These are phyloP conservation scores for Cutaneotrichosporon sp. DNA, from an alignment of 1,284 basidiomycete genomes.

Conservation along the genomic window DNA sequence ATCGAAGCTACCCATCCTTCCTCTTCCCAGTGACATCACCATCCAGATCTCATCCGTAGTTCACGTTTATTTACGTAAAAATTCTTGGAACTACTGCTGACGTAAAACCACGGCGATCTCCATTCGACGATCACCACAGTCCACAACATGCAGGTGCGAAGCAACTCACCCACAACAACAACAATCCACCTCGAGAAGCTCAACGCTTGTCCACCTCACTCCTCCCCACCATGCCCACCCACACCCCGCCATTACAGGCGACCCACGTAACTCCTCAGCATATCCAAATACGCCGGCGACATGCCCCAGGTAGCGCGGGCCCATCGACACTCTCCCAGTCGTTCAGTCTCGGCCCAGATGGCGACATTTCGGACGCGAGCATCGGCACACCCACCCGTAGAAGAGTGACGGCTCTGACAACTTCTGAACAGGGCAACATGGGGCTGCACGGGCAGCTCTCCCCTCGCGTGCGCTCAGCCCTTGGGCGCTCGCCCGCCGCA, in stretches of 20 bases:
- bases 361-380: conserved; percentile 12
- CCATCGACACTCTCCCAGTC: conserved; percentile 17
- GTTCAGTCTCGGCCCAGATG: conserved; percentile 21
- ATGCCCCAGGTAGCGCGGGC: conserved; percentile 5
- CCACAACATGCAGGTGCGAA: background rate
- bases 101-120: background rate
- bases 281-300: conserved; percentile 1
- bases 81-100: background rate
- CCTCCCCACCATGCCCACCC: conserved; percentile 13
- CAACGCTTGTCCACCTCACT: background rate
- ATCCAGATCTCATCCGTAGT: too few relatives aligned
- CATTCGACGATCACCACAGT: background rate
- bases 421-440: conserved; percentile 25
- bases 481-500: background rate
- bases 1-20: too few relatives aligned
- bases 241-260: conserved; percentile 16
- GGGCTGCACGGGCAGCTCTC: conserved; percentile 25
- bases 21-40: too few relatives aligned
- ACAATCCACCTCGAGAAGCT: background rate
- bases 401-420: conserved; percentile 15
- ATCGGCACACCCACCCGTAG: conserved; percentile 19
- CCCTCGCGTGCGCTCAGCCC: conserved; percentile 22
- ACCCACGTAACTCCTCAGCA: conserved; percentile 17
- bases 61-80: background rate
- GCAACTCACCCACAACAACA: background rate